These are phyloP conservation scores for Colletotrichum musicola DNA, from an alignment of 2,329 filamentous ascomycete genomes.

Conservation along the genomic window DNA sequence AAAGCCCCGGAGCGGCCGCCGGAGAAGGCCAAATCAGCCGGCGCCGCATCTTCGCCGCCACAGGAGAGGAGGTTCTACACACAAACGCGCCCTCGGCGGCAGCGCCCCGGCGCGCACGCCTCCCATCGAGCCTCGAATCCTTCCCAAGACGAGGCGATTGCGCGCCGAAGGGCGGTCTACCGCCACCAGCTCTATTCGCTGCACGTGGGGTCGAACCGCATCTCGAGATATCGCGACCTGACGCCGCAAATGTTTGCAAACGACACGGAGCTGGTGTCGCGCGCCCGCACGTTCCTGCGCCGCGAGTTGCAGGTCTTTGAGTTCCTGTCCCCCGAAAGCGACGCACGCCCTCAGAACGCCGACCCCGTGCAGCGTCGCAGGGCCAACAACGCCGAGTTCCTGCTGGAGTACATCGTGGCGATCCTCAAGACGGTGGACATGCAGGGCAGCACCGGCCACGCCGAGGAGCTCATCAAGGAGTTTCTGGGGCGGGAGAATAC, in stretches of 20 bases:
- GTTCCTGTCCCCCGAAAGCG: slow-evolving; percentile 66
- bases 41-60: background rate
- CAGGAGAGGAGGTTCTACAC: slow-evolving; percentile 19
- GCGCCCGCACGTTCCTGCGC: slow-evolving; percentile 84
- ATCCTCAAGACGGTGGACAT: slow-evolving; percentile 87
- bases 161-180: slow-evolving; percentile 80
- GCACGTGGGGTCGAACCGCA: slow-evolving; percentile 83
- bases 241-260: slow-evolving; percentile 74
- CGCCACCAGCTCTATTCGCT: slow-evolving; percentile 78
- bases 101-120: slow-evolving; percentile 39
- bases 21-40: slow-evolving; percentile 7
- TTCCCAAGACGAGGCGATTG: slow-evolving; percentile 53
- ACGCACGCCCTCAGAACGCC: slow-evolving; percentile 18
- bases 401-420: slow-evolving; percentile 87
- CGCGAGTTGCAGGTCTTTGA: slow-evolving; percentile 87
- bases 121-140: slow-evolving; percentile 39
- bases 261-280: slow-evolving; percentile 77
- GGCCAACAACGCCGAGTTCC: slow-evolving; percentile 81
- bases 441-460: slow-evolving; percentile 81
- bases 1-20: slow-evolving; percentile 40
- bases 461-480: slow-evolving; percentile 82
- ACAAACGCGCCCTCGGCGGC: slow-evolving; percentile 27
- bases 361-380: slow-evolving; percentile 44
- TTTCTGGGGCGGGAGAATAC: slow-evolving; percentile 83
- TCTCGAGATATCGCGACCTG: slow-evolving; percentile 82